Evolutionary conservation across 163 green algal species (phyloP), one percentile per base, ranked within the genome.

Genomic region (Trebouxia gelatinosa): DNA sequence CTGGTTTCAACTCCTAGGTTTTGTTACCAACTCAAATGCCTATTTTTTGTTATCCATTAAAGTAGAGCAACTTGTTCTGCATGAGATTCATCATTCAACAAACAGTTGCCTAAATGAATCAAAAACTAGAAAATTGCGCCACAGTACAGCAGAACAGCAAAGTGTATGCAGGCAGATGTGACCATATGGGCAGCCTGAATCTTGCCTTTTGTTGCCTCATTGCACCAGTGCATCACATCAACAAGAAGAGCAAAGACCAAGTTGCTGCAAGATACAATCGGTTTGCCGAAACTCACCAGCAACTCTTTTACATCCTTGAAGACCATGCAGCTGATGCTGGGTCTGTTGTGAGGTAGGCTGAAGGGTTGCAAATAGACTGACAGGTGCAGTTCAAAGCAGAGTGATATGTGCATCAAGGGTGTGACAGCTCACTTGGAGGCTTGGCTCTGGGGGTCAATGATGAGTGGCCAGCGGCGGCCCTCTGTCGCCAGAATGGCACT

Each of bases 401-500:
- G 43, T 54, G 43, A 9, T 54, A 23, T 54, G 11, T 23, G 43
- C 43, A 54, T 54, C 13, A 13, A 13, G 11, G 43, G 11, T 54
- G 11, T 66, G 57, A 66, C 28, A 32, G 9, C 68, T 46, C 62
- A 76, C 68, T 61, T 74, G 84, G 93, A 93, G 40, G 91, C 92
- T 32, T 79, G 89, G 0, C 87, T 87, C 79, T 97, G 94, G 1
- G 94, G 94, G 84, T 98, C 94, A 11, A 98, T 87, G 68, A 98
- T 85, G 72, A 98, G 84, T 3, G 94, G 94, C 79, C 90, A 96
- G 59, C 92, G 88, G 67, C 77, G 86, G 7, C 88, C 90, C 39
- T 89, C 85, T 5, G 92, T 96, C 28, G 97, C 90, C 84, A 97
- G 91, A 80, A 97, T 94, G 74, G 92, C 94, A 81, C 97, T 98